phyloP scores from a whole-genome alignment of 2,329 filamentous ascomycete species.

The Colletotrichum truncatum region DNA sequence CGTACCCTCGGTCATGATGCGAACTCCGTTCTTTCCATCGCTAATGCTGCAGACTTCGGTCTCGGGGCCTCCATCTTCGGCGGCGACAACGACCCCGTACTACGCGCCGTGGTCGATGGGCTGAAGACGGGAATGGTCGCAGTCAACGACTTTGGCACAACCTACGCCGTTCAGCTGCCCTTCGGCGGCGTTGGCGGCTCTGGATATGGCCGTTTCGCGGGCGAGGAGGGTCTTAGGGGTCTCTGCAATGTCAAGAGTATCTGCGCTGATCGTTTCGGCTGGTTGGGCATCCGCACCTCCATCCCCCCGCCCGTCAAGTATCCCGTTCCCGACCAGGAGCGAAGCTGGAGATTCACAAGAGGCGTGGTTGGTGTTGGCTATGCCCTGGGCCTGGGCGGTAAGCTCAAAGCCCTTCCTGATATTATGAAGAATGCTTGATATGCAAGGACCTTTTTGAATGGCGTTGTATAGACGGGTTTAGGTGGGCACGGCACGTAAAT shows the following conservation, averaged over 20 bases:
- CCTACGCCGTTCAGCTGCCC: constrained; percentile 92
- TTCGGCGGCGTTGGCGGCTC: constrained; percentile 93
- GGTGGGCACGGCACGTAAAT: not conserved
- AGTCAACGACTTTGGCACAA: constrained; percentile 94
- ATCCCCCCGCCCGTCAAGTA: constrained; percentile 87
- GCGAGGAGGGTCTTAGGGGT: constrained; percentile 84
- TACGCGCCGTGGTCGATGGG: constrained; percentile 71
- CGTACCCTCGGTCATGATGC: constrained; percentile 69
- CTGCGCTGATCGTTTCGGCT: constrained; percentile 76
- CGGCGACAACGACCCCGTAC: constrained; percentile 64
- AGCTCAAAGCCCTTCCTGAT: constrained; percentile 49
- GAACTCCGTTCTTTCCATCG: constrained; percentile 74
- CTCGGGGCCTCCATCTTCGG: constrained; percentile 93
- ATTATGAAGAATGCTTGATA: constrained; percentile 54
- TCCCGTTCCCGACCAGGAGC: constrained; percentile 73
- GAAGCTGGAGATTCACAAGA: constrained; percentile 72
- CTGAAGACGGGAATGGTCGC: constrained; percentile 90
- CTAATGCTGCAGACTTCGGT: constrained; percentile 86
- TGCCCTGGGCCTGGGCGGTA: constrained; percentile 49
- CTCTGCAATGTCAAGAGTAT: constrained; percentile 90
- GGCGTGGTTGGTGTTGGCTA: constrained; percentile 72
- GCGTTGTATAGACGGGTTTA: not conserved
- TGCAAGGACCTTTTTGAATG: too few species aligned
- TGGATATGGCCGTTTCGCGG: constrained; percentile 93
- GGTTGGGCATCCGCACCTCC: constrained; percentile 72